Base-by-base conservation (phyloP, 2,329 filamentous ascomycete species). In the Lachnellula suecica region DNA sequence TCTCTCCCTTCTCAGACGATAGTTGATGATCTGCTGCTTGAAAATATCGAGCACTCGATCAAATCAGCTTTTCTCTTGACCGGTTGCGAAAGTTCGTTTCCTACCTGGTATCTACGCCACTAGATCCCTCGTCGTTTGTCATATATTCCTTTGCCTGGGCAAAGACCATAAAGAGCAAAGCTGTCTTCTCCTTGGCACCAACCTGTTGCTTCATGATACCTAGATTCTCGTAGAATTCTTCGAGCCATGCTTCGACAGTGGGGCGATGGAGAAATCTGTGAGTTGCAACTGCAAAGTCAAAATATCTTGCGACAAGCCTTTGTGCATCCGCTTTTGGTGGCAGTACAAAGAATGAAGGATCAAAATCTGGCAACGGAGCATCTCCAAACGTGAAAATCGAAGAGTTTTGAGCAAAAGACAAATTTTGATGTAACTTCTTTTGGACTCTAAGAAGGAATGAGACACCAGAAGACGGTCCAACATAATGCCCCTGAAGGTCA, bases 211-310 rank as follows among this genome's bases (percentile, higher is more conserved):
- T 61, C 70, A 75, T 74, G 15, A 68, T 63, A 11, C 72, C 72
- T 37, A 70, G 64, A 17, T 68, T 74, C 19, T 72, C 70, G 52
- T 79, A 79, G 37, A 78, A 74, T 22, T 76, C 72, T 23, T 70
- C 63, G 2, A 78, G 59, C 78, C 79, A 83, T 0, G 57, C 47
- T 46, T 79, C 74, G 0, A 81, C 74, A 2, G 75, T 78, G 0
- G 78, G 77, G 0, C 79, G 70, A 59, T 84, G 79, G 19, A 84
- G 60, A 51, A 83, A 80, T 3, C 81, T 74, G 57, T 84, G 82
- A 0, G 81, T 84, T 0, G 81, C 79, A 19, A 82, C 79, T 6
- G 79, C 81, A 51, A 79, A 81, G 43, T 84, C 80, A 55, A 84
- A 84, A 49, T 84, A 84, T 6, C 80, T 68, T 7, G 72, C 70